Evolutionary conservation across 75 land plant genomes (phyloP).

Genomic region (Chamaecyparis obtusa): DNA sequence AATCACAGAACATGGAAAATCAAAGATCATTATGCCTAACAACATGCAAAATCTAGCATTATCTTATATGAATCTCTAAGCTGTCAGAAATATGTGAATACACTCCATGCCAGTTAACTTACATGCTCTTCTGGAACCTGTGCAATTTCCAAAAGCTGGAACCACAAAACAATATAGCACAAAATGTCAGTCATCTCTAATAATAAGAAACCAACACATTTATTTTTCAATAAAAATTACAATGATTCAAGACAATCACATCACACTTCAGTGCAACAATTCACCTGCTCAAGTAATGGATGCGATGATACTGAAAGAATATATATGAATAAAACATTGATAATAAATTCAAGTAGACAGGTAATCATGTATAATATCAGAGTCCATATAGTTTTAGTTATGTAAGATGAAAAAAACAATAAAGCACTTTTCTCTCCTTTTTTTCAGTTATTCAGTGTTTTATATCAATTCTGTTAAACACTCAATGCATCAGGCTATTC

Average conservation of each 20-base stretch:
- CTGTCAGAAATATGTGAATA: neutral
- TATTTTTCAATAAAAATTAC: neutral
- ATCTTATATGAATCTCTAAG: neutral
- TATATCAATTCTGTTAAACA: neutral
- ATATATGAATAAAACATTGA: neutral
- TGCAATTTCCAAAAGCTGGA: constrained; percentile 99
- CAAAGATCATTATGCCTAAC: neutral
- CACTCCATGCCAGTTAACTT: constrained; percentile 19
- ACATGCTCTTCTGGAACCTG: constrained; percentile 98
- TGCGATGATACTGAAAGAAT: neutral
- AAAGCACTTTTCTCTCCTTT: neutral
- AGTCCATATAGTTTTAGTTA: neutral
- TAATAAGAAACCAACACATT: neutral
- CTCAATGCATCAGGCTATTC: no score
- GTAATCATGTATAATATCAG: neutral
- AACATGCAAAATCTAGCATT: neutral
- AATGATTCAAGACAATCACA: neutral
- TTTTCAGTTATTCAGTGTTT: neutral
- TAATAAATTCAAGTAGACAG: neutral
- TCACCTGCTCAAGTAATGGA: neutral
- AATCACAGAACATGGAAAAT: constrained; percentile 1
- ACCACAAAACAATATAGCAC: neutral
- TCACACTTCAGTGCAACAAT: neutral
- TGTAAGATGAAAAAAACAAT: neutral
- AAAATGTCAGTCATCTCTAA: constrained; percentile 8